Base-by-base conservation (phyloP, 768 basidiomycete species). In the Lentinula detonsa region DNA sequence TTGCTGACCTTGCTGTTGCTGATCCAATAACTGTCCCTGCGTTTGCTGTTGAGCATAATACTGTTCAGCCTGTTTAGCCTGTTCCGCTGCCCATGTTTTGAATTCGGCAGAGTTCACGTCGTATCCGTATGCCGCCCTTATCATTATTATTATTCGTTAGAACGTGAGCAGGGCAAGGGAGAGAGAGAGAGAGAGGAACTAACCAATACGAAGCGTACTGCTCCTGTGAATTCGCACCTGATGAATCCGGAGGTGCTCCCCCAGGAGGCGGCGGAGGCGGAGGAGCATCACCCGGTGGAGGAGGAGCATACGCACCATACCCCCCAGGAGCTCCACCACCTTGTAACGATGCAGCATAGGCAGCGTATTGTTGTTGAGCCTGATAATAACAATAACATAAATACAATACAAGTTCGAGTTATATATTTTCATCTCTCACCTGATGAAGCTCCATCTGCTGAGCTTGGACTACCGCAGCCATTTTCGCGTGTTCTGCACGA, bases 361-460 rank as follows among this genome's bases (percentile, higher is more conserved):
- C 86, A 52, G 88, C 88, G 73, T 90, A 92, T 69, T 90, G 89
- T 64, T 81, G 76, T 71, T 93, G 91, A 2, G 88, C 90, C 37
- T 54, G 33, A 52, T 15, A n/a, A 8, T 28, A 28, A 28, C 28
- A 28, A 28, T 0, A 3, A 3, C 28, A 28, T 28, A 4, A 28
- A 28, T 28, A 28, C 28, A 28, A 28, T 28, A 28, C 28, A 4
- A 4, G 28, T 28, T 28, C 28, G 28, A 28, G 3, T 28, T 28
- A 3, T 28, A 28, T 28, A 28, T 28, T 28, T 28, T 28, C 28
- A 39, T 39, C 8, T 43, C 33, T n/a, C 4, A 52, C 51, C 70
- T 91, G 88, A 63, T 92, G 91, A 31, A 92, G 78, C 67, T 93
- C 91, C 87, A 90, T 88, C 73, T 93, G 91, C 70, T 92, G 89